Base-by-base conservation (phyloP, 2,329 filamentous ascomycete species). In the Geoglossum cookeanum region DNA sequence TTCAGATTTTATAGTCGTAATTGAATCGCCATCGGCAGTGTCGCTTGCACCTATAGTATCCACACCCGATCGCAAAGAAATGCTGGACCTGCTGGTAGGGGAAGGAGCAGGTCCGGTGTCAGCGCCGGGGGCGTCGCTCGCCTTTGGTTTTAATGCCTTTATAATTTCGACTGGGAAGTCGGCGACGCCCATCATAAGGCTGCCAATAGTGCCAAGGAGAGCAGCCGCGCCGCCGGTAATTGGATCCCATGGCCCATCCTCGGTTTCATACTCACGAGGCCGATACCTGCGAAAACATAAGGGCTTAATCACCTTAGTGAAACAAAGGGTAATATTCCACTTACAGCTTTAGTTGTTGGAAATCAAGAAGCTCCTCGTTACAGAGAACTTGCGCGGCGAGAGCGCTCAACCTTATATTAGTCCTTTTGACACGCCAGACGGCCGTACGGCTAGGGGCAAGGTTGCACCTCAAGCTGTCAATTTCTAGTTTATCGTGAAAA, bases 191-290 rank as follows among this genome's bases (percentile, higher is more conserved):
- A 94, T 85, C 64, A 86, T 79, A 58, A 96, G 83, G 44, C 79
- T 84, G 30, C 84, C 82, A 52, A 92, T 74, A n/a, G 90, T 91
- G 4, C 85, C 85, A n/a, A 94, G 73, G 0, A 96, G 70, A 0
- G 89, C 87, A 49, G 81, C 79, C 0, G 87, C 82, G 15, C 81
- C 85, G 22, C 87, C 87, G 13, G 84, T 82, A 29, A 94, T 78
- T 0, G 88, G 87, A 61, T 92, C 88, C 64, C 79, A 81, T 0
- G 87, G 88, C 49, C 89, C 84, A 35, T 84, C 80, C 59, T 88
- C 85, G 0, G 85, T 87, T 61, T 84, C 80, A 67, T 91, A 88
- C 66, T 94, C 86, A 59, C 71, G 67, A 7, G 77, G 64, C 32
- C 78, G 75, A 59, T 76, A 76, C 15, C 74, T 75, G 51, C 39